A percentile compares a stretch with the other conserved stretches of the same genome.
These are phyloP conservation scores for Hymenoscyphus repandus DNA, from an alignment of 2,329 filamentous ascomycete species.

Conservation along the genomic window DNA sequence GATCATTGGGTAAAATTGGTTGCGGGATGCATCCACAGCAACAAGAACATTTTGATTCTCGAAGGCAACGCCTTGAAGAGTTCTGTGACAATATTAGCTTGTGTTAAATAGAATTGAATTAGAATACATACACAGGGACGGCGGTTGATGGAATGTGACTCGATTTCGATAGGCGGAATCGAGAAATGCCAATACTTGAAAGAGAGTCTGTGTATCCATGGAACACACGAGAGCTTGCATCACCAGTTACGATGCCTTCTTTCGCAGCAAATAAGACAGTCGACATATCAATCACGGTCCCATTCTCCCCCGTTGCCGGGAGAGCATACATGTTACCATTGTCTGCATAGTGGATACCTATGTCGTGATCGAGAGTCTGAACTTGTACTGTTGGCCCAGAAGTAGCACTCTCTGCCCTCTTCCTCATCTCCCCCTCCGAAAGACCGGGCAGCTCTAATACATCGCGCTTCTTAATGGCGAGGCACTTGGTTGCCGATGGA, in stretches of 20 bases:
- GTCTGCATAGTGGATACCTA: slow-evolving; percentile 8
- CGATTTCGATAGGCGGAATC: slow-evolving; percentile 2
- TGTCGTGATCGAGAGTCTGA: slow-evolving; percentile 1
- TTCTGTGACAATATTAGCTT: neutral
- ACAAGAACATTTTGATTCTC: neutral
- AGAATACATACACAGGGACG: neutral
- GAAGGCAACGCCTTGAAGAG: neutral
- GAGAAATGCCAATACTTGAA: slow-evolving; percentile 1
- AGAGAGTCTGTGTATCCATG: slow-evolving; percentile 8
- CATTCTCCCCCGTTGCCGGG: neutral
- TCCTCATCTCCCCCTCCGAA: neutral
- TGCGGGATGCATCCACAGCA: neutral
- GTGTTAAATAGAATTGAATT: neutral
- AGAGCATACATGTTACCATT: slow-evolving; percentile 7
- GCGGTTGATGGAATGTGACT: slow-evolving; percentile 4
- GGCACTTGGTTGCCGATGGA: slow-evolving; percentile 1
- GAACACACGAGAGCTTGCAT: slow-evolving; percentile 1
- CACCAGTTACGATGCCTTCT: slow-evolving; percentile 2
- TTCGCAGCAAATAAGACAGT: slow-evolving; percentile 2
- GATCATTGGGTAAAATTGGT: slow-evolving; percentile 1
- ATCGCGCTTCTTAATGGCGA: slow-evolving; percentile 3
- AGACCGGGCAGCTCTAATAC: neutral
- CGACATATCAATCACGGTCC: slow-evolving; percentile 4
- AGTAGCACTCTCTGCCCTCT: neutral
- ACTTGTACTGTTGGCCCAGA: neutral